Percentiles rank a stretch among this genome's conserved stretches.
These are phyloP conservation scores for Xerocomellus chrysenteron DNA, from an alignment of 768 basidiomycete genomes.

Conservation along the genomic window DNA sequence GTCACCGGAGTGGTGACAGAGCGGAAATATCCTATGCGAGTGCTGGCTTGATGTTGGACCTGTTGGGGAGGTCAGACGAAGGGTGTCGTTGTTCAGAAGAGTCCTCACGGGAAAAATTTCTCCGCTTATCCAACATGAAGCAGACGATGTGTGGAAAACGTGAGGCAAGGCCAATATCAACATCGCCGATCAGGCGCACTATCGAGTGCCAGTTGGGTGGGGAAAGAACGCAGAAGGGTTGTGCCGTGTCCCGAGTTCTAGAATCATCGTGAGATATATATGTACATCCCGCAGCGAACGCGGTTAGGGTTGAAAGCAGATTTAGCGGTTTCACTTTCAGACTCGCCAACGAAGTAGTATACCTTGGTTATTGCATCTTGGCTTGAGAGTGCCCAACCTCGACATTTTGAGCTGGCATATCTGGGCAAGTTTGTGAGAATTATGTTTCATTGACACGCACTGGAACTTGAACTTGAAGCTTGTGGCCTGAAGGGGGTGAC, in stretches of 20 bases:
- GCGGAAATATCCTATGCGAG: background rate
- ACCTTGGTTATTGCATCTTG: too few species aligned
- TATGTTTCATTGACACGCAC: too few species aligned
- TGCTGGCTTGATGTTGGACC: background rate
- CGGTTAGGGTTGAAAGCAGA: too few species aligned
- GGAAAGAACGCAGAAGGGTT: background rate
- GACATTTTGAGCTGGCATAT: too few species aligned
- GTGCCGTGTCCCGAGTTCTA: background rate
- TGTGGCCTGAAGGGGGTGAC: too few species aligned
- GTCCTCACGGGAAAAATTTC: background rate
- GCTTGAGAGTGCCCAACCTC: too few species aligned
- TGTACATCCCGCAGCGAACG: background rate
- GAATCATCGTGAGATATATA: background rate
- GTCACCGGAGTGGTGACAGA: background rate
- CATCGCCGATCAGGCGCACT: background rate
- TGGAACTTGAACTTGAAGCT: too few species aligned
- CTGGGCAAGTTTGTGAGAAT: too few species aligned
- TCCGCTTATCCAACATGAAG: background rate
- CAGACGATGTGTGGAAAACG: background rate
- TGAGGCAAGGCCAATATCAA: background rate
- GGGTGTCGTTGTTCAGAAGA: background rate
- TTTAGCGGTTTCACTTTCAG: too few species aligned
- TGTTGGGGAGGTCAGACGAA: background rate
- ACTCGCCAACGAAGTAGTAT: too few species aligned
- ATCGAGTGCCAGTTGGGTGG: background rate